phyloP scores from a whole-genome alignment of 257 asterid species.

The Fraxinus americana region DNA sequence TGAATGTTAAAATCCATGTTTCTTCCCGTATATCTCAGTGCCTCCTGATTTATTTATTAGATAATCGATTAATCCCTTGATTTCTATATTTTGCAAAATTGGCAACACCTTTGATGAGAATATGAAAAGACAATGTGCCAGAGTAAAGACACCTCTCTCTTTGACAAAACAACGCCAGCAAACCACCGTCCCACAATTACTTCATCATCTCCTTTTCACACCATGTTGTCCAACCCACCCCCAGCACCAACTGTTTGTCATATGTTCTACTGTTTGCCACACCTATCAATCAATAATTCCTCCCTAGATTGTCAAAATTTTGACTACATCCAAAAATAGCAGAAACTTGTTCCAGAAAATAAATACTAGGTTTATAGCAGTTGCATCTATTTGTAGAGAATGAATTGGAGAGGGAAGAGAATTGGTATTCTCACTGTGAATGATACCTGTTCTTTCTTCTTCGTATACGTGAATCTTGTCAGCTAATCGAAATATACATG shows the following conservation, averaged over 20 bases:
- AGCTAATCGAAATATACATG: neutral
- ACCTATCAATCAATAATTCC: too few relatives aligned
- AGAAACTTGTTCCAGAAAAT: too few relatives aligned
- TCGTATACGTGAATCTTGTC: neutral
- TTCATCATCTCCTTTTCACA: neutral
- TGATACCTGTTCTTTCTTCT: too few relatives aligned
- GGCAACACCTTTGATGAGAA: neutral
- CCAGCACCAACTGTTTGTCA: too few relatives aligned
- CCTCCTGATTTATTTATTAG: neutral
- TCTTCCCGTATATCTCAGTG: neutral
- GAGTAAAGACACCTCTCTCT: neutral
- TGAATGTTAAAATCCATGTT: neutral
- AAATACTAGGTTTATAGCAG: too few relatives aligned
- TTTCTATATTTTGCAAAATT: neutral
- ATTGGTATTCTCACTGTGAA: too few relatives aligned
- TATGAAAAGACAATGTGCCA: neutral
- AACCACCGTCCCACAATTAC: neutral
- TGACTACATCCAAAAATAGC: too few relatives aligned
- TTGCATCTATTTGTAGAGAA: too few relatives aligned
- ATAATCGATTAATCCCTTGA: neutral
- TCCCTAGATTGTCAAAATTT: too few relatives aligned
- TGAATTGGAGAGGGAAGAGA: too few relatives aligned
- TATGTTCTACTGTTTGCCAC: too few relatives aligned
- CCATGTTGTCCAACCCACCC: too few relatives aligned
- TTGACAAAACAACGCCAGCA: neutral